Evolutionary conservation across 2,329 filamentous ascomycete genomes (phyloP).

Genomic region (Fusarium circinatum): DNA sequence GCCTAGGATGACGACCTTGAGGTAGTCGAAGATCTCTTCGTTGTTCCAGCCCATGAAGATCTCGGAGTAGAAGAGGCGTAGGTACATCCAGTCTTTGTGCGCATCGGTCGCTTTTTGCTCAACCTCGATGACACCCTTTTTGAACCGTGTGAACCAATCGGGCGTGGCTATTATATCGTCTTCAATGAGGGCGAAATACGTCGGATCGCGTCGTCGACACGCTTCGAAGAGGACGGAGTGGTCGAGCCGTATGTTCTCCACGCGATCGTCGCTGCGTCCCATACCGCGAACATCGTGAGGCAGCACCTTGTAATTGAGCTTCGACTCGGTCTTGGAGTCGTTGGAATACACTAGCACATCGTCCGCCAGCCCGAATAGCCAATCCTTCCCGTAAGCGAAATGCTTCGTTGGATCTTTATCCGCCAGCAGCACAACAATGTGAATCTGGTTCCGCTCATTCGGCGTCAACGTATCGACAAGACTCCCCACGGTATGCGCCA

Average conservation of each 20-base stretch:
- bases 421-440: constrained; percentile 50
- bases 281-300: constrained; percentile 38
- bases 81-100: constrained; percentile 48
- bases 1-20: constrained; percentile 39
- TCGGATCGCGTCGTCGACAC: constrained; percentile 43
- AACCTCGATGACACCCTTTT: constrained; percentile 43
- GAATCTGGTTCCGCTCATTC: constrained; percentile 46
- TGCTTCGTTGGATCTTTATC: constrained; percentile 47
- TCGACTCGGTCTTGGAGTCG: not conserved
- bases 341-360: constrained; percentile 48
- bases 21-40: constrained; percentile 48
- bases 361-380: constrained; percentile 48
- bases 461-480: constrained; percentile 47
- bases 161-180: constrained; percentile 51
- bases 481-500: constrained; percentile 45
- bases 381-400: constrained; percentile 46
- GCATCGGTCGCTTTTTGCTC: constrained; percentile 36
- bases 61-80: constrained; percentile 54
- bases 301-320: constrained; percentile 24
- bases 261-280: constrained; percentile 43
- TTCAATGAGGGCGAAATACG: constrained; percentile 52
- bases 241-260: constrained; percentile 50
- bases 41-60: constrained; percentile 52
- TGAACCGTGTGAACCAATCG: constrained; percentile 49
- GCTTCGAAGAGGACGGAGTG: constrained; percentile 49